Base-by-base conservation (phyloP, 371 early-diverging fungal species). In the Zychaea mexicana region DNA sequence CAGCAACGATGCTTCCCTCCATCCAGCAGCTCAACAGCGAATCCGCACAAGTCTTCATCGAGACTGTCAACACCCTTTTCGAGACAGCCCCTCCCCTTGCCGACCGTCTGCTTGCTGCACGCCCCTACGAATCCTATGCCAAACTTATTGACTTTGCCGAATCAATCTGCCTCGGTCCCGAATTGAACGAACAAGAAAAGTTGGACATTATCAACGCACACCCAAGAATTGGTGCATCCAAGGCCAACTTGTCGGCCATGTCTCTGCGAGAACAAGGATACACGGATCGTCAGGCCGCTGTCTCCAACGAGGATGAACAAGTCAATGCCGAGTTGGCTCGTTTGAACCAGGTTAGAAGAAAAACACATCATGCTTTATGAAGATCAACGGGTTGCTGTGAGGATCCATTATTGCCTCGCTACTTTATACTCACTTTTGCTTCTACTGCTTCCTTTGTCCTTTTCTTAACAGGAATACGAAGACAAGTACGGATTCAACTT, bases 41-140 rank as follows among this genome's bases (percentile, higher is more conserved):
- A 38, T 42, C 83, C 1, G 62, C 73, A 33, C 64, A 77, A 19
- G 85, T 75, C 46, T 92, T 96, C 69, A 66, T 84, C 22, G 60
- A 74, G 17, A 78, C 85, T 17, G 81, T 94, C 45, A 87, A 92
- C 36, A 78, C 87, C 27, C 84, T 95, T 38, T 96, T 95, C 67
- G 95, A 96, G 79, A 83, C 94, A 15, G 93, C 95, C 0, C 94
- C 94, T 9, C 91, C 94, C 38, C 85, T 96, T 24, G 91, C 93
- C 27, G 61, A 80, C 47, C 84, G 83, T 46, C 81, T 95, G 49
- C 83, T 86, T 61, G 82, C 85, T 53, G 73, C 76, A 19, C 86
- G 92, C 9, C 94, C 93, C 33, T 94, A 78, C 68, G 57, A 72
- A 27, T 83, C 88, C 57, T 94, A 91, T 70, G 66, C 71, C 15